Base-by-base conservation (phyloP, 2,329 filamentous ascomycete genomes). In the Colletotrichum shisoi region DNA sequence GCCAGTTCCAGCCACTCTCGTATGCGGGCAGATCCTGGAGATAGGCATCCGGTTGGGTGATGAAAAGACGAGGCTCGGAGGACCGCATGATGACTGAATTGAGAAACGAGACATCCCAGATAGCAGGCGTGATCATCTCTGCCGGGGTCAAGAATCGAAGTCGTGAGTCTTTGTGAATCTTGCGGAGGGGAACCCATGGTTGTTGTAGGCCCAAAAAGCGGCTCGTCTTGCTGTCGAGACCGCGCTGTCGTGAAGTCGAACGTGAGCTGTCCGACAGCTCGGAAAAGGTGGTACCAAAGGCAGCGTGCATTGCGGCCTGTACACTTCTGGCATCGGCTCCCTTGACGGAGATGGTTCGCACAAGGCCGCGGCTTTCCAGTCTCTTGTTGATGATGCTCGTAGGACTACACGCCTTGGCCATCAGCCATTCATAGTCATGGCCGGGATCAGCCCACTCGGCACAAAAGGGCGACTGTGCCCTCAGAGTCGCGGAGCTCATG, bases 41-140 rank as follows among this genome's bases (percentile, higher is more conserved):
- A 70, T 94, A 94, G 1, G 89, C 89, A 71, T 91, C 88, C 3
- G 89, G 86, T 66, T 92, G 89, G 1, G 91, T 94, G 65, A 94
- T 83, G 77, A 91, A 94, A 13, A 94, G 83, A 9, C 91, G 84
- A 69, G 88, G 87, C 69, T 85, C 83, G 11, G 85, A 83, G 37
- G 87, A 84, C 72, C 89, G 87, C 91, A 94, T 94, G 72, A 91
- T 85, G 44, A 93, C 86, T 54, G 89, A 88, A 57, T 83, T 83
- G 34, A 94, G 82, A 69, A 94, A 94, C 11, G 86, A 82, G 2
- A 89, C 86, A 58, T 88, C 87, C 91, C 91, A 94, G 3, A 88
- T 77, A 1, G 88, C 85, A 0, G 90, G 87, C 0, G 89, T 93
- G 44, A 91, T 78, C 87, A 94, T 91, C 75, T 94, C 91, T 1